These are phyloP conservation scores for Escovopsis sp. DNA, from an alignment of 2,329 filamentous ascomycete genomes.

Conservation along the genomic window DNA sequence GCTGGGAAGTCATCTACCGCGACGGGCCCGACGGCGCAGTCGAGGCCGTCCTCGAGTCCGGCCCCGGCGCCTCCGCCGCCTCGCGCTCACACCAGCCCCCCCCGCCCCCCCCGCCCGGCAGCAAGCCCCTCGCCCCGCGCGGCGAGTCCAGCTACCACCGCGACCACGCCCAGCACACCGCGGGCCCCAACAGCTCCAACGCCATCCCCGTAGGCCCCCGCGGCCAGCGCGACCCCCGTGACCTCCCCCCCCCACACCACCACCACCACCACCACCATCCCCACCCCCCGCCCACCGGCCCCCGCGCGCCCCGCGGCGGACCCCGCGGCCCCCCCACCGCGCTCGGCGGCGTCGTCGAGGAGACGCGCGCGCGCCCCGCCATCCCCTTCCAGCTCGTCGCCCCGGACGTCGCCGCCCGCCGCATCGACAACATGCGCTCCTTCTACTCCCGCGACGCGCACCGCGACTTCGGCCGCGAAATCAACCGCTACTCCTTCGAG, in stretches of 20 bases:
- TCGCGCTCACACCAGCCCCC: conserved; percentile 2
- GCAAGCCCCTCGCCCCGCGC: neutral
- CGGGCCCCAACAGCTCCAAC: conserved; percentile 14
- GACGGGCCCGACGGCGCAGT: conserved; percentile 38
- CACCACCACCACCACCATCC: too few species aligned
- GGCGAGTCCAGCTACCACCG: conserved; percentile 7
- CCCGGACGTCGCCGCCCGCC: conserved; percentile 45
- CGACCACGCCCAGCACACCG: conserved; percentile 1
- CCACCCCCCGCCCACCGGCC: conserved; percentile 19
- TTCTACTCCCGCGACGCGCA: conserved; percentile 29
- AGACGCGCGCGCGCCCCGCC: conserved; percentile 27
- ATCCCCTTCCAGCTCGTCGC: conserved; percentile 43
- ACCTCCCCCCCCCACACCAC: neutral
- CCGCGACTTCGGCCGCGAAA: conserved; percentile 31
- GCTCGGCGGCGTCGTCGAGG: conserved; percentile 11
- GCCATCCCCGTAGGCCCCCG: conserved; percentile 25
- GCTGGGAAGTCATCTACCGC: conserved; percentile 65
- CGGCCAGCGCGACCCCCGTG: conserved; percentile 10
- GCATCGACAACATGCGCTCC: conserved; percentile 42
- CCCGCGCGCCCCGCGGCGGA: conserved; percentile 11
- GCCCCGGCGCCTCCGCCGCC: conserved; percentile 7
- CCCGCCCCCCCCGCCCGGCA: conserved; percentile 4
- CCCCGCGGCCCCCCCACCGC: conserved; percentile 4
- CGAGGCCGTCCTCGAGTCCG: conserved; percentile 35
- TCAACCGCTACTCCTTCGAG: conserved; percentile 62